Base-by-base conservation (phyloP, 345 rosid species). In the Excoecaria cochinchinensis region DNA sequence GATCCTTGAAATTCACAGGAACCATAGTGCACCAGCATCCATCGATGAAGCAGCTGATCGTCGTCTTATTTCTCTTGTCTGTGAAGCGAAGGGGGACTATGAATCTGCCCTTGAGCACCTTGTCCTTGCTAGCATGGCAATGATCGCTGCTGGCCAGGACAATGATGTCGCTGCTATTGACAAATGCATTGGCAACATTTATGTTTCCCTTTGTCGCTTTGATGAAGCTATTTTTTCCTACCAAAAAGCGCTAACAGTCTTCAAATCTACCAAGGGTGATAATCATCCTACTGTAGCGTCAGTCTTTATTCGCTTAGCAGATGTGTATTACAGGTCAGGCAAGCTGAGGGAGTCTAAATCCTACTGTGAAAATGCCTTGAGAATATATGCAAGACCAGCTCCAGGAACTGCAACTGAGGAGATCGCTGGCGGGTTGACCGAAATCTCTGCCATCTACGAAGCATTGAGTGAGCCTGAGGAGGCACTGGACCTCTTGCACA, bases 161-260 rank as follows among this genome's bases (percentile, higher is more conserved):
- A 86, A 82, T 1, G 98, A 93, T 80, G 97, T 93, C 70, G 98
- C 99, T 14, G 90, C 98, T 5, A 93, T 95, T 17, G 99, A 95
- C 74, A 90, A 90, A 67, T 89, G 97, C 89, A 89, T 95, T 72
- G 99, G 99, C 68, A 95, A 91, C 75, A 84, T 90, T 56, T 93
- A 93, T 78, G 83, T 87, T 89, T 80, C 92, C 2, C 85, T 95
- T 31, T 89, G 96, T 73, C 92, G 97, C 74, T 93, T 91, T 71
- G 98, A 95, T 21, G 98, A 95, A 83, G 97, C 99, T 21, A 83
- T 95, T 59, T 95, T 95, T 85, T 90, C 99, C 5, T 95, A 93
- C 84, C 98, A 95, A 85, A 95, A 95, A 87, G 99, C 98, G 64
- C 87, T 93, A 31, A 93, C 97, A 3, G 93, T 93, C 62, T 93